Conservation (phyloP, 257 asterid genomes). For the Nemophila menziesii region DNA sequence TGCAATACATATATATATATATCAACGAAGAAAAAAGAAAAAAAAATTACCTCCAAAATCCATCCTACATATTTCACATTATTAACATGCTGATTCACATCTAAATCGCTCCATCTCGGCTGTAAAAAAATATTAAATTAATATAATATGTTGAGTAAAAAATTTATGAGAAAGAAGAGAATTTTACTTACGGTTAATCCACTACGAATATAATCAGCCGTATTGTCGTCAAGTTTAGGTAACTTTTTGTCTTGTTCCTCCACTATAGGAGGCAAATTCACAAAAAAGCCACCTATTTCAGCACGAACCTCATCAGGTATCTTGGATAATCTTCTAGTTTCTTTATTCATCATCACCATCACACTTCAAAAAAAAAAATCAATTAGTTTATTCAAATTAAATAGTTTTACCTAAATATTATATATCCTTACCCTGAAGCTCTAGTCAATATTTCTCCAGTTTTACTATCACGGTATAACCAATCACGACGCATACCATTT, state of each 20-base stretch:
- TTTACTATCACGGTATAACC: constrained; percentile 72
- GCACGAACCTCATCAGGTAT: constrained; percentile 87
- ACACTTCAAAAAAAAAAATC: constrained; percentile 24
- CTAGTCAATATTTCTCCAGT: constrained; percentile 76
- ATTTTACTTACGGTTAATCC: constrained; percentile 76
- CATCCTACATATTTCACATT: constrained; percentile 92
- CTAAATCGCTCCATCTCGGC: constrained; percentile 92
- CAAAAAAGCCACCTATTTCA: constrained; percentile 66
- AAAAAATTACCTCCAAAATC: constrained; percentile 76
- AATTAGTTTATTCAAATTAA: not conserved
- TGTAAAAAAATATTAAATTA: constrained; percentile 15
- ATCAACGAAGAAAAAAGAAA: not conserved
- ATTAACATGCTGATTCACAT: constrained; percentile 92
- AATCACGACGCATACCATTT: constrained; percentile 97
- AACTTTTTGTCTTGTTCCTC: constrained; percentile 70
- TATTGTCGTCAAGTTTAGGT: constrained; percentile 71
- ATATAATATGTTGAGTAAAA: not conserved
- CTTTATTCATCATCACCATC: constrained; percentile 98
- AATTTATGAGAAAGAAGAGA: constrained; percentile 5
- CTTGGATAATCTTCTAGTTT: constrained; percentile 81
- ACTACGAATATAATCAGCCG: constrained; percentile 47
- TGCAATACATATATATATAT: not conserved
- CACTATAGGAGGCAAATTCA: constrained; percentile 79
- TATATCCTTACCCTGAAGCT: constrained; percentile 65
- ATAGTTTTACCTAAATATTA: not conserved